Conservation (phyloP, 1,139 yeast species). For the Candida gigantensis region DNA sequence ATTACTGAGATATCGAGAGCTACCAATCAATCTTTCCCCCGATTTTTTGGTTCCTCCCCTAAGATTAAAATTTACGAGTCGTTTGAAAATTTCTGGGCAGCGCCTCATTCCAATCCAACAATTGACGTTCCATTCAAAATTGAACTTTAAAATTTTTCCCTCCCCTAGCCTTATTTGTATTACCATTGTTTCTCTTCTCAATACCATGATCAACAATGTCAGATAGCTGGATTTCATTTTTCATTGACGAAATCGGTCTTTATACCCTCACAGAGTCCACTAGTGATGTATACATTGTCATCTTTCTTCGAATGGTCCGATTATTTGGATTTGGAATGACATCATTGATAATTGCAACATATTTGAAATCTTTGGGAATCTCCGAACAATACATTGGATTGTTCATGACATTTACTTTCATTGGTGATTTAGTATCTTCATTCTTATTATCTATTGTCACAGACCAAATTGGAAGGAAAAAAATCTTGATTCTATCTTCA, state of each 20-base stretch:
- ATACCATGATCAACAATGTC: conserved; percentile 1
- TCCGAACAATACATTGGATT: conserved; percentile 35
- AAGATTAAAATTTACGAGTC: too few species aligned
- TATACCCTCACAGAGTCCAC: conserved; percentile 25
- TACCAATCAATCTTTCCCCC: too few species aligned
- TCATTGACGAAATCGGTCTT: conserved; percentile 28
- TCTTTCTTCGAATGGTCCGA: conserved; percentile 37
- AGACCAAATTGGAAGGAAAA: conserved; percentile 59
- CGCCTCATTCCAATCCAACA: too few species aligned
- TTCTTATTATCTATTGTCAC: conserved; percentile 78
- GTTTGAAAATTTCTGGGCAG: too few species aligned
- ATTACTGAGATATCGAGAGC: too few species aligned
- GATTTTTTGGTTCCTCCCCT: too few species aligned
- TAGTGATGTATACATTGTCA: conserved; percentile 32
- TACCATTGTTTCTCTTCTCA: neutral
- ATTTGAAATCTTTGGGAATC: conserved; percentile 32
- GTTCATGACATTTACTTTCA: conserved; percentile 62
- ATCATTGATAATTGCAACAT: conserved; percentile 40
- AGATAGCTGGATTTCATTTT: conserved; percentile 7
- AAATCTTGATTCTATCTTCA: conserved; percentile 29
- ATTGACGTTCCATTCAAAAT: neutral
- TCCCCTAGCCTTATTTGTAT: neutral
- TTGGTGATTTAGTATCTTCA: conserved; percentile 79
- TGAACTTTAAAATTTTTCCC: neutral
- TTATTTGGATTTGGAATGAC: conserved; percentile 44